phyloP scores from a whole-genome alignment of 345 rosid species.

The Adansonia digitata region DNA sequence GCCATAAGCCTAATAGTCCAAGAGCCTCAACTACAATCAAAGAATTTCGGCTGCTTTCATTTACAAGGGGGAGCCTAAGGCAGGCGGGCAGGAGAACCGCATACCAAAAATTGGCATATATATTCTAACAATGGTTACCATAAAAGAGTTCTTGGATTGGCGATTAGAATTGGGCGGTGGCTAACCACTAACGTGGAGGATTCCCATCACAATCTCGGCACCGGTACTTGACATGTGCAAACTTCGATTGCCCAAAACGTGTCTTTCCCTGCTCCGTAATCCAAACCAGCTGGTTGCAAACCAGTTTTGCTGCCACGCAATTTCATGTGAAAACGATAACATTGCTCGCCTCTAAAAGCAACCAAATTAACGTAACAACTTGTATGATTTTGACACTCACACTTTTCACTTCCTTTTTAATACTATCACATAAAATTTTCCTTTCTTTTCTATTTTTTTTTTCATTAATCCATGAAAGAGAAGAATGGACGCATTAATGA shows the following conservation, averaged over 20 bases:
- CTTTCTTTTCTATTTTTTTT: too few relatives aligned
- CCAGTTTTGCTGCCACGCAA: background rate
- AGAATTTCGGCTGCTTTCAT: background rate
- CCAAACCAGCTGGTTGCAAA: background rate
- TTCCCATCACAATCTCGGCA: background rate
- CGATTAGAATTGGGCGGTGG: background rate
- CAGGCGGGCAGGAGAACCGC: background rate
- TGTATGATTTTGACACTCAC: background rate
- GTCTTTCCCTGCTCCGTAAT: background rate
- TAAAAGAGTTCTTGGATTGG: background rate
- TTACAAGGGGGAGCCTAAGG: background rate
- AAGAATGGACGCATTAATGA: too few relatives aligned
- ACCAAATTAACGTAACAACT: background rate
- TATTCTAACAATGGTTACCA: background rate
- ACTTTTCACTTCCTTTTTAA: background rate
- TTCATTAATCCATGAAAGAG: too few relatives aligned
- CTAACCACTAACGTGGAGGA: background rate
- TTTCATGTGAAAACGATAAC: background rate
- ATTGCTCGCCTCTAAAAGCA: background rate
- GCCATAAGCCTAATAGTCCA: background rate
- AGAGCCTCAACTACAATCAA: background rate
- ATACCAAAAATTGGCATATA: background rate
- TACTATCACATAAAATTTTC: too few relatives aligned
- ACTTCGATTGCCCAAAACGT: background rate
- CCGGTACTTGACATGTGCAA: background rate